phyloP scores from a whole-genome alignment of 2,329 filamentous ascomycete genomes.

The Ophiostoma ips region DNA sequence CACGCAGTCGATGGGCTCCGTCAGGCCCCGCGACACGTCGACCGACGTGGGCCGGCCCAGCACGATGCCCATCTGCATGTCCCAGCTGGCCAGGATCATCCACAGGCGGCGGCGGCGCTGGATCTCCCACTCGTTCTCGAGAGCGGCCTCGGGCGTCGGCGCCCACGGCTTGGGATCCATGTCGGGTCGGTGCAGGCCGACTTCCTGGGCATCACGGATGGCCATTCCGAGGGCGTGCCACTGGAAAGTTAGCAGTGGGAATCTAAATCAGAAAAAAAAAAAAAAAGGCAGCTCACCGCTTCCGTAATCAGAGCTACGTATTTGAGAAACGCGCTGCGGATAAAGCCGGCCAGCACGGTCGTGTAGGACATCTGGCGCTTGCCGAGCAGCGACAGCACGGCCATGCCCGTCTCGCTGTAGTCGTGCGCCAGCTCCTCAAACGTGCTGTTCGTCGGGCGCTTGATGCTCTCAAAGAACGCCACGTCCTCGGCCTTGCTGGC shows the following conservation, averaged over 20 bases:
- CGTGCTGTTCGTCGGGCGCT: constrained; percentile 44
- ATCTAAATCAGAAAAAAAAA: neutral
- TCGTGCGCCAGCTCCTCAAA: constrained; percentile 47
- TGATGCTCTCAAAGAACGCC: constrained; percentile 38
- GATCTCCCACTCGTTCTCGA: constrained; percentile 45
- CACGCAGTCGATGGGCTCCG: constrained; percentile 39
- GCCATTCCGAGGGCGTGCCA: constrained; percentile 43
- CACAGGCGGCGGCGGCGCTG: constrained; percentile 42
- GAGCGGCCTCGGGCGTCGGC: constrained; percentile 31
- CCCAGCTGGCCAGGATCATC: constrained; percentile 40
- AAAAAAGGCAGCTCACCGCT: constrained; percentile 25
- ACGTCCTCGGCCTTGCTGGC: constrained; percentile 25
- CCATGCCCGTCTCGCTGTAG: constrained; percentile 44
- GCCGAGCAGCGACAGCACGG: constrained; percentile 39
- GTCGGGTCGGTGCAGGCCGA: constrained; percentile 42
- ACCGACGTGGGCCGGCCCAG: constrained; percentile 43
- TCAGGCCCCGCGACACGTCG: constrained; percentile 33
- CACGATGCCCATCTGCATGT: constrained; percentile 38
- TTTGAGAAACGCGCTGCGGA: constrained; percentile 43
- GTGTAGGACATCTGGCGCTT: constrained; percentile 42
- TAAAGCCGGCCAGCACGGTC: constrained; percentile 43
- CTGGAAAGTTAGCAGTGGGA: constrained; percentile 17
- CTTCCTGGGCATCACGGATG: constrained; percentile 48
- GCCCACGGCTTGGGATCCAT: constrained; percentile 35
- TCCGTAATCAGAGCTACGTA: constrained; percentile 45